A percentile compares a stretch with the other conserved stretches of the same genome.
Evolutionary conservation across 164 flowering plant species (phyloP).

Genomic region (Euptelea pleiosperma): DNA sequence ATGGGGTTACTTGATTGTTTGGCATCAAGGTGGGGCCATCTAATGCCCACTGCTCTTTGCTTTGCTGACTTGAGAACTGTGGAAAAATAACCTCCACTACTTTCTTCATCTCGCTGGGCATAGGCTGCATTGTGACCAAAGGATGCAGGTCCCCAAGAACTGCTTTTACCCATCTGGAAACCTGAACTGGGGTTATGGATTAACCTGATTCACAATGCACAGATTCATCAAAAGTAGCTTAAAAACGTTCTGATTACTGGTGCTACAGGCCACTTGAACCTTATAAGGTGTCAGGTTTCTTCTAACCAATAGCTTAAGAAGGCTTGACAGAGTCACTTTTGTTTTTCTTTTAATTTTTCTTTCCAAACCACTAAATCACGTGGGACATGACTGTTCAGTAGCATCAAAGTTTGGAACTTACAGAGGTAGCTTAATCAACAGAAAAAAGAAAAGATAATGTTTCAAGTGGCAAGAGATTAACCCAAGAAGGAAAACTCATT

Average conservation of each 20-base stretch:
- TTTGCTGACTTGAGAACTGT: constrained; percentile 62
- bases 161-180: constrained; percentile 34
- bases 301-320: no score
- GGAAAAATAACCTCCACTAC: constrained; percentile 44
- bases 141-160: constrained; percentile 48
- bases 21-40: constrained; percentile 55
- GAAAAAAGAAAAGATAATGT: no score
- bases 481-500: no score
- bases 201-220: constrained; percentile 24
- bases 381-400: no score
- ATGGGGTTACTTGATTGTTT: constrained; percentile 17
- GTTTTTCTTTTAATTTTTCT: no score
- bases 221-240: not conserved
- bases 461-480: no score
- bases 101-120: constrained; percentile 27
- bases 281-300: no score
- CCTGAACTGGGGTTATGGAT: constrained; percentile 26
- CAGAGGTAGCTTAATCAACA: no score
- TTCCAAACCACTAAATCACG: no score
- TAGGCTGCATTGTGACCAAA: constrained; percentile 34
- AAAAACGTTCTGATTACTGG: not conserved
- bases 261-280: no score
- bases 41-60: constrained; percentile 53
- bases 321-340: no score
- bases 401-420: no score